phyloP scores from a whole-genome alignment of 805 yeast species.

The Lipomyces oligophaga region DNA sequence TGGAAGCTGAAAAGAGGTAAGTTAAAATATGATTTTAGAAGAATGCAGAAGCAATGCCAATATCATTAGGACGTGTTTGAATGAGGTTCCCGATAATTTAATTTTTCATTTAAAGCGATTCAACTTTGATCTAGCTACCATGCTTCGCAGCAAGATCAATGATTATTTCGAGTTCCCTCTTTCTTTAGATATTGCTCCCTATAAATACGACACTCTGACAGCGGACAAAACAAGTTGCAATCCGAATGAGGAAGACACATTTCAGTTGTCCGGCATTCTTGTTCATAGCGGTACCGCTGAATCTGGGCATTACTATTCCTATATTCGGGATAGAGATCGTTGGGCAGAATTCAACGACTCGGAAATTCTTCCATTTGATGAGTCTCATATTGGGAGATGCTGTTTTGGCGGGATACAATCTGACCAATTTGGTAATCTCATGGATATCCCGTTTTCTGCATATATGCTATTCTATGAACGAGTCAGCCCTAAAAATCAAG shows the following conservation, averaged over 20 bases:
- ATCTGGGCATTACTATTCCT: constrained; percentile 27
- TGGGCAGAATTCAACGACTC: constrained; percentile 27
- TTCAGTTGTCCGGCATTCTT: constrained; percentile 17
- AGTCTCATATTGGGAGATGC: constrained; percentile 7
- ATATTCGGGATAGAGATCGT: constrained; percentile 14
- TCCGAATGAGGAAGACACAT: constrained; percentile 5
- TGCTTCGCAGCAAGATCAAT: constrained; percentile 27
- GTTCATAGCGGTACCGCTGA: constrained; percentile 27
- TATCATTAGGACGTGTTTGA: constrained; percentile 12
- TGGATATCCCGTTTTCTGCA: constrained; percentile 23
- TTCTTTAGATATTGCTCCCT: constrained; percentile 19
- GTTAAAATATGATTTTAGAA: too few species aligned
- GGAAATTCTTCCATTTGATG: constrained; percentile 20
- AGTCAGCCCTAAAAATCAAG: constrained; percentile 3
- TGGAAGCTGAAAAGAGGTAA: constrained; percentile 22
- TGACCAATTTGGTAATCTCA: constrained; percentile 3
- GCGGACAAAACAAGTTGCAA: neutral
- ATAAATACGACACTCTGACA: constrained; percentile 7
- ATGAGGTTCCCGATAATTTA: constrained; percentile 22
- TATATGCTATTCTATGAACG: constrained; percentile 29
- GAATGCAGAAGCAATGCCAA: neutral
- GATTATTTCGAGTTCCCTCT: constrained; percentile 23
- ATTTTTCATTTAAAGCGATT: constrained; percentile 27
- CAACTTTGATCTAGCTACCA: constrained; percentile 26
- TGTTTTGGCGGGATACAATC: constrained; percentile 19